Evolutionary conservation across 176 grass and related monocot genomes (phyloP), one percentile per base, ranked within the genome.

Genomic region (Oryza australiensis): DNA sequence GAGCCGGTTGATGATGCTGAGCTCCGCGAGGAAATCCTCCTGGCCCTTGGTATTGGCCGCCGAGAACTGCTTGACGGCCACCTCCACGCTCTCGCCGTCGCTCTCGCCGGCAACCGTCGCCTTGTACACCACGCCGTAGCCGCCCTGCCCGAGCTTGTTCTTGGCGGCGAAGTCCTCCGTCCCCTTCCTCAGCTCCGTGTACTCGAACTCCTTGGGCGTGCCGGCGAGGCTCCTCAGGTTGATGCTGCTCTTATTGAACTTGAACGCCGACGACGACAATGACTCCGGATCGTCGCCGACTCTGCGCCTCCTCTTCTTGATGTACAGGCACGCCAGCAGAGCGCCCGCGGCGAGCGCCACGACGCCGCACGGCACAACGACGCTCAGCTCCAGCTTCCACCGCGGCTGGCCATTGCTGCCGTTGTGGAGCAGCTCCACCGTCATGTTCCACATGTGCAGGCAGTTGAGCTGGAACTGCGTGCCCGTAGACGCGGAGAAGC

Each of bases 1-100:
- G 45, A 98, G 95, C 3, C 94, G 89, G 73, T 94, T 97, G 79
- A 97, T 97, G 82, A 97, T 97, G 75, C 76, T 91, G 62, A 97
- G 92, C 88, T 97, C 94, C 41, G 86, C 74, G 43, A 97, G 80
- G 83, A 97, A 97, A 42, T 97, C 92, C 51, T 55, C 18, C 51
- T 55, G 51, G 51, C 51, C 51, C 51, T 55, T 55, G 51, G 51
- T 55, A 18, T 55, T 55, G 18, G 51, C 51, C 5, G 51, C 51
- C 18, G 51, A 22, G 51, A 55, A 55, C 51, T 55, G 51, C 51
- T 55, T 55, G 18, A 55, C 51, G 51, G 51, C 51, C 51, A 55
- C 83, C 30, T 65, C 38, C 40, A 62, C 79, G 40, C 74, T 82
- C 74, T 79, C 64, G 11, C 86, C 51, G 18, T 55, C 86, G 64